These are phyloP conservation scores for Chaetomium tenue DNA, from an alignment of 495 filamentous ascomycete species.

Conservation along the genomic window DNA sequence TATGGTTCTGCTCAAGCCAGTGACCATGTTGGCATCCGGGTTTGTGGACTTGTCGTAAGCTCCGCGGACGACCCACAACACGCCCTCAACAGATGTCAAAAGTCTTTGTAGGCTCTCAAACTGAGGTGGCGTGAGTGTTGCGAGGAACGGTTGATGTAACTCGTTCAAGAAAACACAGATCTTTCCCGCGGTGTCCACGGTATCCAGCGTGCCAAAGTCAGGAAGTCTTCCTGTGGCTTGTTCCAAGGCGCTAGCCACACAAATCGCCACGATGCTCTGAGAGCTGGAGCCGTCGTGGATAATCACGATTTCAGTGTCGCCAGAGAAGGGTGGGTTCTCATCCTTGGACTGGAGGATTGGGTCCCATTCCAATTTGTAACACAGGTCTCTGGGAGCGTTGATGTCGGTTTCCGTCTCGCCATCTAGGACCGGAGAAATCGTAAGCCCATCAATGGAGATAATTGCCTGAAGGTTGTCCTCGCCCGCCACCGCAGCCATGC, in stretches of 20 bases:
- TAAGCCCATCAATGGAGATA: conserved; percentile 41
- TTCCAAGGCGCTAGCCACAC: conserved; percentile 43
- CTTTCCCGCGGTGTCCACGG: conserved; percentile 36
- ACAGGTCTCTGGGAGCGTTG: conserved; percentile 40
- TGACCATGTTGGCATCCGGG: conserved; percentile 54
- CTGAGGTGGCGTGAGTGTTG: conserved; percentile 36
- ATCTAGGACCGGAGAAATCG: conserved; percentile 44
- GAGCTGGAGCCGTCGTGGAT: conserved; percentile 46
- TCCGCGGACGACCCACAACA: conserved; percentile 54
- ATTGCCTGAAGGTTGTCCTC: conserved; percentile 32
- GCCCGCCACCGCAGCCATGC: conserved; percentile 35
- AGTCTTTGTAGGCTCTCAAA: conserved; percentile 43
- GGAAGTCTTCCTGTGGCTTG: conserved; percentile 39
- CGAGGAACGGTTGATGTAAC: conserved; percentile 44
- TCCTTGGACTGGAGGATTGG: conserved; percentile 39
- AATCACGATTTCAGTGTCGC: conserved; percentile 43
- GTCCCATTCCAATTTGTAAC: conserved; percentile 56
- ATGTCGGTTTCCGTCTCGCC: conserved; percentile 32
- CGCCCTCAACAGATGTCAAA: conserved; percentile 39
- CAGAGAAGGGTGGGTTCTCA: conserved; percentile 20
- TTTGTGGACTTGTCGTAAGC: conserved; percentile 42
- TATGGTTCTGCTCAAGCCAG: conserved; percentile 52
- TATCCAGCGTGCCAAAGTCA: conserved; percentile 36
- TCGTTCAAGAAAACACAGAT: conserved; percentile 46
- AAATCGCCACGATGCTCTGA: conserved; percentile 46